Conservation (phyloP, 2,329 filamentous ascomycete species). For the Trichoderma endophyticum region DNA sequence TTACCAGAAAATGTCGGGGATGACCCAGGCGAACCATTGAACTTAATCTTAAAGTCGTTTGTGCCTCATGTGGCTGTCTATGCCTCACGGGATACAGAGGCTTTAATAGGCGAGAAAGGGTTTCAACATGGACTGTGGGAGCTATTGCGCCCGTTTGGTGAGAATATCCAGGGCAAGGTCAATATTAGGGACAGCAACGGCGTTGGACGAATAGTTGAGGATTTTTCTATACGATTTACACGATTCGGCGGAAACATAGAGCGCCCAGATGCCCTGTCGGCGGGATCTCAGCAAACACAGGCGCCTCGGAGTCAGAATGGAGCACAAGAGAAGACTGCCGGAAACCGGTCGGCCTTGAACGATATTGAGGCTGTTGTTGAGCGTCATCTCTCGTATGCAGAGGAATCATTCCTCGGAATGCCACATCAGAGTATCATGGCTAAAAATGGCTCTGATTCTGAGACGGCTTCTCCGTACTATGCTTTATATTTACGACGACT, state of each 20-base stretch:
- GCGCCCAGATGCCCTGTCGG: slow-evolving; percentile 42
- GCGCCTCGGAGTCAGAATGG: slow-evolving; percentile 39
- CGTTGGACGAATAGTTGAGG: slow-evolving; percentile 76
- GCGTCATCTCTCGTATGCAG: slow-evolving; percentile 72
- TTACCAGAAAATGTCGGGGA: slow-evolving; percentile 44
- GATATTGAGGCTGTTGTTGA: slow-evolving; percentile 80
- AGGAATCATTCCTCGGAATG: slow-evolving; percentile 50
- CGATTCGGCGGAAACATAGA: slow-evolving; percentile 61
- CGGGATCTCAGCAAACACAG: slow-evolving; percentile 27
- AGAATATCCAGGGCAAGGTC: slow-evolving; percentile 81
- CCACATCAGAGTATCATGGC: slow-evolving; percentile 38
- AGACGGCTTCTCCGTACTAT: slow-evolving; percentile 73
- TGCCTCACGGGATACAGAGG: slow-evolving; percentile 81
- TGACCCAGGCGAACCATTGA: slow-evolving; percentile 53
- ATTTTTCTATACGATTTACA: slow-evolving; percentile 85
- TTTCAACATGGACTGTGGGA: slow-evolving; percentile 79
- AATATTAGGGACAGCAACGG: slow-evolving; percentile 88
- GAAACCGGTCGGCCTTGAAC: slow-evolving; percentile 41
- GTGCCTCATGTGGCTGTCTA: slow-evolving; percentile 86
- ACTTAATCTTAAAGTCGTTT: slow-evolving; percentile 77
- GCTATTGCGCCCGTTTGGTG: slow-evolving; percentile 85
- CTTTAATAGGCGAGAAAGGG: slow-evolving; percentile 77
- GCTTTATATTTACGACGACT: slow-evolving; percentile 79
- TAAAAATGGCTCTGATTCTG: slow-evolving; percentile 42
- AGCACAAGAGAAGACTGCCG: slow-evolving; percentile 28